phyloP scores from a whole-genome alignment of 257 asterid species.

The Capsicum rhomboideum region DNA sequence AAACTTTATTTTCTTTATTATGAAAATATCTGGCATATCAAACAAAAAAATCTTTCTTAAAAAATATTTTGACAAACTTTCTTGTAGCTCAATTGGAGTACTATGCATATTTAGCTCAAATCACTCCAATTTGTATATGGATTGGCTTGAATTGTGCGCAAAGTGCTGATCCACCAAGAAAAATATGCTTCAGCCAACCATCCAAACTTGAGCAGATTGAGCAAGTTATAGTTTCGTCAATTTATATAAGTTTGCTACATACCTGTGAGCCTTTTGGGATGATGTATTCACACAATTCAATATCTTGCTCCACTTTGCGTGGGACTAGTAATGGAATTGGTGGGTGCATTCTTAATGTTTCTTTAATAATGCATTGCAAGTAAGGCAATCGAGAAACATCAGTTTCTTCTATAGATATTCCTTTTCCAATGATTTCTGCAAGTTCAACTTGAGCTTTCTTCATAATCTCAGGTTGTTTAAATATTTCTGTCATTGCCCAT shows the following conservation, averaged over 20 bases:
- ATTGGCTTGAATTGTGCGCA: no score
- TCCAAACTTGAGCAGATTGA: no score
- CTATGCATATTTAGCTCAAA: neutral
- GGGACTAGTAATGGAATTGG: constrained; percentile 6
- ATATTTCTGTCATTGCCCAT: constrained; percentile 20
- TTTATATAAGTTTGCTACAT: no score
- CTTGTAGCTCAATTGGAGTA: neutral
- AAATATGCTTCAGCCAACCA: no score
- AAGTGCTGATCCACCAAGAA: no score
- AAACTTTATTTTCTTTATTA: no score
- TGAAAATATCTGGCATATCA: no score
- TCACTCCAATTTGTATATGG: neutral
- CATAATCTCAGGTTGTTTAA: constrained; percentile 8
- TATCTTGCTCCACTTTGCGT: neutral
- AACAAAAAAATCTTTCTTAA: no score
- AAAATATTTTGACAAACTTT: neutral
- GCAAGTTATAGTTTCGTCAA: no score
- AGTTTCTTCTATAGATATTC: constrained; percentile 9
- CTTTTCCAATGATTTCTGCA: constrained; percentile 3
- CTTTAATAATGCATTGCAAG: constrained; percentile 20
- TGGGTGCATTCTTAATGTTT: constrained; percentile 23
- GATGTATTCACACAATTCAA: neutral
- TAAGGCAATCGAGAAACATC: constrained; percentile 19
- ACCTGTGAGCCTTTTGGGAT: constrained; percentile 2
- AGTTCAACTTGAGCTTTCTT: constrained; percentile 16